Percentiles rank a stretch among this genome's conserved stretches.
These are phyloP conservation scores for Neofusicoccum kwambonambiense DNA, from an alignment of 2,329 filamentous ascomycete genomes.

Conservation along the genomic window DNA sequence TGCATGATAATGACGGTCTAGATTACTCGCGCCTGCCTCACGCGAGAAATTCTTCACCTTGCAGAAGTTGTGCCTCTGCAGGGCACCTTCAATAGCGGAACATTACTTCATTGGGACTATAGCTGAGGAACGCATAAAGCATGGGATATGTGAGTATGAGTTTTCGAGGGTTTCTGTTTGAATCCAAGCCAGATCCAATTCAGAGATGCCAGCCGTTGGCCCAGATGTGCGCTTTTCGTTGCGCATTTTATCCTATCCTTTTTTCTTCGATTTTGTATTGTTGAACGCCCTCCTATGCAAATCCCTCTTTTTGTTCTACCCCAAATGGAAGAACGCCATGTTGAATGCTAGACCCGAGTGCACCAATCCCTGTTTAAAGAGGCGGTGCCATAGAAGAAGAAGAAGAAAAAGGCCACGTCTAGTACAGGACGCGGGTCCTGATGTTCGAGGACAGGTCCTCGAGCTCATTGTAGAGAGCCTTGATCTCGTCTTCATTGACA, in stretches of 20 bases:
- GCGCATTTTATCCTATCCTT: not conserved
- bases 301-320: conserved; percentile 14
- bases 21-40: too few relatives aligned
- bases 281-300: conserved; percentile 16
- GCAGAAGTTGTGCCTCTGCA: too few relatives aligned
- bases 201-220: not conserved
- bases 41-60: too few relatives aligned
- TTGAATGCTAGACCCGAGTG: conserved; percentile 32
- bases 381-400: not conserved
- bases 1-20: too few relatives aligned
- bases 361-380: not conserved
- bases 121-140: not conserved
- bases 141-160: not conserved
- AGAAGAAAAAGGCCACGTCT: conserved; percentile 18
- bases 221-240: not conserved
- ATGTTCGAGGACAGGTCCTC: conserved; percentile 75
- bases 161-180: not conserved
- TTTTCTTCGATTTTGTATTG: not conserved
- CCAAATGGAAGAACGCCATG: conserved; percentile 31
- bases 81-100: not conserved
- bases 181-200: not conserved
- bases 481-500: conserved; percentile 77
- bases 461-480: conserved; percentile 78
- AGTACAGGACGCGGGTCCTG: conserved; percentile 50
- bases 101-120: not conserved